phyloP scores from a whole-genome alignment of 2,329 filamentous ascomycete genomes.

The Nemania diffusa region DNA sequence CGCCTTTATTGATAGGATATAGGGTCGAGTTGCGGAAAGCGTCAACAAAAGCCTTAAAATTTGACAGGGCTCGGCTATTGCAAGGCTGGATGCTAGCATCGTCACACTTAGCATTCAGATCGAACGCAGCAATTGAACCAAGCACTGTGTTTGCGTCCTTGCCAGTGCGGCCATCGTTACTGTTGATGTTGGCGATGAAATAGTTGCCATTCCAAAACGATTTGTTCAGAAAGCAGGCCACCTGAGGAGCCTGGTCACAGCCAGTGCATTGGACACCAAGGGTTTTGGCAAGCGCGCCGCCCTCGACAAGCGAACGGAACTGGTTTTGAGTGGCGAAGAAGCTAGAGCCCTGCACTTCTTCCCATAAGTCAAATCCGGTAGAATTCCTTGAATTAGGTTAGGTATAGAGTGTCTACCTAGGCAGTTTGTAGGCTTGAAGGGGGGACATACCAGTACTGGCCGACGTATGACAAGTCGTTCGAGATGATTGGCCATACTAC shows the following conservation, averaged over 20 bases:
- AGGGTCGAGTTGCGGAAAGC: conserved; percentile 60
- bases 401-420: background rate
- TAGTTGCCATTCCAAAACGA: conserved; percentile 68
- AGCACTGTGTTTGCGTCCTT: conserved; percentile 66
- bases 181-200: conserved; percentile 63
- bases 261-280: conserved; percentile 61
- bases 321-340: conserved; percentile 69
- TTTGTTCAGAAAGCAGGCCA: conserved; percentile 63
- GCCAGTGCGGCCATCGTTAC: conserved; percentile 59
- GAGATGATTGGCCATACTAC: conserved; percentile 65
- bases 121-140: conserved; percentile 60
- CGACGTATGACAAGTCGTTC: conserved; percentile 67
- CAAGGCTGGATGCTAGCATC: conserved; percentile 68
- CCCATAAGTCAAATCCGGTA: conserved; percentile 69
- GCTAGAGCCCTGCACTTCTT: conserved; percentile 66
- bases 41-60: conserved; percentile 66
- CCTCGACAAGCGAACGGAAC: conserved; percentile 62
- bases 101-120: conserved; percentile 61
- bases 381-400: conserved; percentile 53
- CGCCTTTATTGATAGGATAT: conserved; percentile 63
- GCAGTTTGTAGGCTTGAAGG: background rate
- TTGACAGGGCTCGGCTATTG: conserved; percentile 61
- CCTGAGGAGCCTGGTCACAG: conserved; percentile 62
- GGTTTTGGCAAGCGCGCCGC: conserved; percentile 60
- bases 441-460: conserved; percentile 57